These are phyloP conservation scores for Cladosporium sp. DNA, from an alignment of 2,329 filamentous ascomycete species.

Conservation along the genomic window DNA sequence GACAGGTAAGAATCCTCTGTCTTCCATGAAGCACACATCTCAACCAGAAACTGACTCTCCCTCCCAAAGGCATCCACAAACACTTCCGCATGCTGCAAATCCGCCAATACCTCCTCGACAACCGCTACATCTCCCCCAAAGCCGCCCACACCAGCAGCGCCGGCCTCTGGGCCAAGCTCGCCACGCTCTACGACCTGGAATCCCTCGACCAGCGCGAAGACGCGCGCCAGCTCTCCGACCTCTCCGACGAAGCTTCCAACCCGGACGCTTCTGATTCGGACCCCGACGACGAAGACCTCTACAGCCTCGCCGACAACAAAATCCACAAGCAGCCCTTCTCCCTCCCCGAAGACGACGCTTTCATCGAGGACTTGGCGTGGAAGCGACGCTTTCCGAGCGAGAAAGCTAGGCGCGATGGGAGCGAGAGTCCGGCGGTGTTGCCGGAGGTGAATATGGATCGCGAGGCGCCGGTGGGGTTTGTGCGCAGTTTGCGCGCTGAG, in stretches of 20 bases:
- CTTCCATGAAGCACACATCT: no score
- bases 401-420: conserved; percentile 23
- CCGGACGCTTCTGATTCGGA: conserved; percentile 30
- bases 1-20: conserved; percentile 54
- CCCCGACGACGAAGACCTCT: conserved; percentile 42
- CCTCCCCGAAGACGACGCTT: conserved; percentile 41
- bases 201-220: conserved; percentile 81
- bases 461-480: conserved; percentile 35
- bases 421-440: conserved; percentile 30
- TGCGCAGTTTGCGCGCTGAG: conserved; percentile 32
- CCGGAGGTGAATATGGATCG: conserved; percentile 35
- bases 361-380: conserved; percentile 44
- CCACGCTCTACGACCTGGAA: conserved; percentile 79
- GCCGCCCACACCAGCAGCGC: conserved; percentile 76
- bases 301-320: conserved; percentile 37
- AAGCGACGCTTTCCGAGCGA: conserved; percentile 33
- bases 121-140: conserved; percentile 37
- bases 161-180: conserved; percentile 87
- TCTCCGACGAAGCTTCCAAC: conserved; percentile 5
- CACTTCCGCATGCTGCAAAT: conserved; percentile 91
- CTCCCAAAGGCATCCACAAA: conserved; percentile 73
- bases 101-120: conserved; percentile 35
- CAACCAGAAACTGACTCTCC: conserved; percentile 44
- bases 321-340: conserved; percentile 44
- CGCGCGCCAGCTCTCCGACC: conserved; percentile 54